These are phyloP conservation scores for Adansonia digitata DNA, from an alignment of 345 rosid genomes.

Conservation along the genomic window DNA sequence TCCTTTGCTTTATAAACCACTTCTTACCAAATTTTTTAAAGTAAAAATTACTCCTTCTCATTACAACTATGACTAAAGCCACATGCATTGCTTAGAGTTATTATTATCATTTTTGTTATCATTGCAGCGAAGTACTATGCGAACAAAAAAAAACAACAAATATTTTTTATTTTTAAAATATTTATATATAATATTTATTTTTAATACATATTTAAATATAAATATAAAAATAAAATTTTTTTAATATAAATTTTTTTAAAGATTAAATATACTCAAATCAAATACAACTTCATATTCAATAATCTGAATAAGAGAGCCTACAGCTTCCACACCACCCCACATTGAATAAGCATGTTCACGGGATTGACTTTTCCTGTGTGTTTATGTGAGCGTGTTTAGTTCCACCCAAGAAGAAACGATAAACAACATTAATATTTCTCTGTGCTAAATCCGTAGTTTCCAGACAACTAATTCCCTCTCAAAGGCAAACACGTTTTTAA, in stretches of 20 bases:
- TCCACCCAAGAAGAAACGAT: neutral
- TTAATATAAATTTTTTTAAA: too few species aligned
- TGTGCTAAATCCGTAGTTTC: conserved; percentile 16
- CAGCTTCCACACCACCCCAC: neutral
- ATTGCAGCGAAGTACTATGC: neutral
- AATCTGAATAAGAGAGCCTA: too few species aligned
- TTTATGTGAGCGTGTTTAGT: conserved; percentile 20
- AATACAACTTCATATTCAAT: too few species aligned
- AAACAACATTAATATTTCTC: neutral
- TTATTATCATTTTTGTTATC: neutral
- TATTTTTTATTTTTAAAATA: too few species aligned
- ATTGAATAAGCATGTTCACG: neutral
- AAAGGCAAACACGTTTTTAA: neutral
- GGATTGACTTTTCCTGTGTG: neutral
- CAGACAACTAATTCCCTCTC: conserved; percentile 1
- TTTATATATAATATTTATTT: too few species aligned
- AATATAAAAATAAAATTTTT: too few species aligned
- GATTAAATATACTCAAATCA: too few species aligned
- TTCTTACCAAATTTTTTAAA: too few species aligned
- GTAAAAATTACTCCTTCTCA: neutral
- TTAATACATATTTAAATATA: too few species aligned
- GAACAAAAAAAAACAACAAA: too few species aligned
- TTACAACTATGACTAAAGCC: neutral
- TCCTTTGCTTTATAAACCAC: neutral
- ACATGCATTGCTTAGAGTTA: neutral